These are phyloP conservation scores for Erucastrum elatum DNA, from an alignment of 345 rosid genomes.

Conservation along the genomic window DNA sequence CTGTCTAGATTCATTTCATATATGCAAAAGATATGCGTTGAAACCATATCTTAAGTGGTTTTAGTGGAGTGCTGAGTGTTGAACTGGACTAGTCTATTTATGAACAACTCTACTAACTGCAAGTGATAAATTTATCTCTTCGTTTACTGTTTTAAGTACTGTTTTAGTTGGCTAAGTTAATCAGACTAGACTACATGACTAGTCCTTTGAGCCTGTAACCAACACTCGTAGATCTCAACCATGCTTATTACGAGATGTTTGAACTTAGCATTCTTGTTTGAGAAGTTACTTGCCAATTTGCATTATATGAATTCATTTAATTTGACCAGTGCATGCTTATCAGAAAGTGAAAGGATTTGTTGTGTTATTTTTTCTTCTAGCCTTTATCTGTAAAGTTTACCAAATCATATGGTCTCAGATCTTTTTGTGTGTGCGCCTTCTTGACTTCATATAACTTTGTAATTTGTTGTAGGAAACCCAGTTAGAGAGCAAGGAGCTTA, in stretches of 20 bases:
- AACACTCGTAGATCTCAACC: neutral
- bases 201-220: neutral
- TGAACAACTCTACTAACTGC: neutral
- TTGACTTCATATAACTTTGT: constrained; percentile 12
- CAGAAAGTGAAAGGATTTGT: neutral
- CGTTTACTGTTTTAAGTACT: neutral
- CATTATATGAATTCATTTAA: constrained; percentile 10
- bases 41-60: constrained; percentile 13
- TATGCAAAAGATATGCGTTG: constrained; percentile 1
- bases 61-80: constrained; percentile 3
- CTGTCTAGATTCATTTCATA: neutral
- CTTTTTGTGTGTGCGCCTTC: neutral
- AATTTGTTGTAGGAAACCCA: constrained; percentile 28
- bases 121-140: neutral
- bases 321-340: neutral
- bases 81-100: constrained; percentile 13
- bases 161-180: constrained; percentile 17
- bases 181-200: constrained; percentile 1
- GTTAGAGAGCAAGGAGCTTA: constrained; percentile 31
- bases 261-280: neutral
- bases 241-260: constrained; percentile 9
- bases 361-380: neutral
- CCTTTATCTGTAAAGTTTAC: neutral
- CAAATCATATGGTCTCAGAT: neutral
- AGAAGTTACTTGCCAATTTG: neutral